Percentiles rank a stretch among this genome's conserved stretches.
Evolutionary conservation across 768 basidiomycete genomes (phyloP).

Genomic region (Lactarius indigo): DNA sequence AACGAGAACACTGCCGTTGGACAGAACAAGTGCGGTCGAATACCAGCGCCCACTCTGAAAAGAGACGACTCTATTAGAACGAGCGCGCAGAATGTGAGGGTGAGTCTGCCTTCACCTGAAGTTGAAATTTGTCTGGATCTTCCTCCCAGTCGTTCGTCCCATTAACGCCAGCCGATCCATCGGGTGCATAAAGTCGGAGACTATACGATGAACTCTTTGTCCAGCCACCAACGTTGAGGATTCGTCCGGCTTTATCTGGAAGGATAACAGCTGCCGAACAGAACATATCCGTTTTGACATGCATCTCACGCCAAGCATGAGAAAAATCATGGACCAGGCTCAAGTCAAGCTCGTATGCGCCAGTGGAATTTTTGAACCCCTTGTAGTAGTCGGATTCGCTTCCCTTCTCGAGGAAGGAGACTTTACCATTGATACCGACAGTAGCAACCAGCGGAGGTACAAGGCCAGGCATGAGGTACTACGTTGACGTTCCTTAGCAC

Average conservation of each 20-base stretch:
- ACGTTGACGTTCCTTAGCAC: not conserved
- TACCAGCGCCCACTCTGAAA: conserved; percentile 65
- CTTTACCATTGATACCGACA: conserved; percentile 76
- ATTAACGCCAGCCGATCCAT: conserved; percentile 63
- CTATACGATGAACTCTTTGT: conserved; percentile 67
- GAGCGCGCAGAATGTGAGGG: not conserved
- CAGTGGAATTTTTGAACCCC: conserved; percentile 61
- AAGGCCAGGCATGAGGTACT: conserved; percentile 53
- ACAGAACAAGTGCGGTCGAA: conserved; percentile 59
- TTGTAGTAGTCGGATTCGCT: conserved; percentile 50
- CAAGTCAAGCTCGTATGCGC: conserved; percentile 74
- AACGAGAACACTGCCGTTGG: conserved; percentile 72
- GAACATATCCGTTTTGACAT: conserved; percentile 74
- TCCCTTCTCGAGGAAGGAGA: conserved; percentile 65
- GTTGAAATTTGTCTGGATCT: conserved; percentile 48
- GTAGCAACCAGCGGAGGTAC: conserved; percentile 73
- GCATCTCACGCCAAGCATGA: conserved; percentile 70
- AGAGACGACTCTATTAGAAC: not conserved
- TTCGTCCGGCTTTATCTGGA: conserved; percentile 67
- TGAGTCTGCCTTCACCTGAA: conserved; percentile 49
- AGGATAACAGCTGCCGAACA: conserved; percentile 71
- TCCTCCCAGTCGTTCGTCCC: conserved; percentile 82
- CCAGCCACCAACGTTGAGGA: conserved; percentile 69
- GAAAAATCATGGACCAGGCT: conserved; percentile 44
- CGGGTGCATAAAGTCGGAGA: conserved; percentile 70